Evolutionary conservation across 768 basidiomycete genomes (phyloP), one percentile per base, ranked within the genome.

Genomic region (Tylopilus felleus): DNA sequence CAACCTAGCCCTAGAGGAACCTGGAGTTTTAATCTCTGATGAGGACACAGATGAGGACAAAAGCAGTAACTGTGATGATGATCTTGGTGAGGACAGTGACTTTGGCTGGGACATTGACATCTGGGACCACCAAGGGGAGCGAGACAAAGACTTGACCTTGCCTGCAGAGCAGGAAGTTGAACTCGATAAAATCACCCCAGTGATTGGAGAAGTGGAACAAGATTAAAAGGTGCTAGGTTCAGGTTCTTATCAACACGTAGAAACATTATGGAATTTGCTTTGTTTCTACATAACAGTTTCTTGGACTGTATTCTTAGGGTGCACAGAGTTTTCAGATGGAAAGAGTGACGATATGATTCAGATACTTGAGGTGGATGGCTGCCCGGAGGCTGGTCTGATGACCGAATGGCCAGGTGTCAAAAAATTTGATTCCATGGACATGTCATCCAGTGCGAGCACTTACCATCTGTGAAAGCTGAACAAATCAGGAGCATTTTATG

Each of bases 121-220:
- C 5, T 52, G 51, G 51, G 35, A 44, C 14, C 51, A 35, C 14
- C 51, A 45, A 21, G 51, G 43, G 16, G 43, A 45, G 19, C 51
- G 51, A 45, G 43, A 52, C 27, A 52, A 52, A 13, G 51, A 45
- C 21, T 9, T 52, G 35, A 52, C 43, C 3, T 22, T 52, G 10
- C 35, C 42, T 17, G 35, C n/a, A 38, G 43, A 45, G n/a, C 31
- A 52, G 19, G 42, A 27, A 13, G 19, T 27, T 6, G 38, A 45
- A 25, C 19, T 49, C 1, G 51, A 52, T 28, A 12, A 4, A 9
- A 38, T 52, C 10, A 45, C 12, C 10, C 51, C 43, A 8, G 43
- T 52, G 33, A 52, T 52, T 8, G 51, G 27, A 13, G 42, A 52
- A 29, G 51, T 52, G 3, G 35, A 45, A 38, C 19, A 22, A 8